Conservation (phyloP, 371 early-diverging fungal species). For the Syncephalastrum contaminatum region DNA sequence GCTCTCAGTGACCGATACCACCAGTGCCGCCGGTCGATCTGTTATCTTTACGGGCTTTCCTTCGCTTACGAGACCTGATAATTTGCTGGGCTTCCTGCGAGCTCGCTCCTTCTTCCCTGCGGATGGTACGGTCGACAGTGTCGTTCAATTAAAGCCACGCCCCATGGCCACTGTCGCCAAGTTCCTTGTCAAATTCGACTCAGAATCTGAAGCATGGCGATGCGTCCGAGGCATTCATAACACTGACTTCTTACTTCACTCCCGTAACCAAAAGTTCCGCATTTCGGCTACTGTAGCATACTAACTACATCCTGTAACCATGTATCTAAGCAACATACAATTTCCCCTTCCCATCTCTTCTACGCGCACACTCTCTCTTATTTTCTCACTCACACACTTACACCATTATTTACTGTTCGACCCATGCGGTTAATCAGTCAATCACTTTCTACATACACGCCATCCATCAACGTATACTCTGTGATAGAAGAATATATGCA, state of each 20-base stretch:
- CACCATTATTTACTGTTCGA: too few species aligned
- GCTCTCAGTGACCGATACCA: slow-evolving; percentile 25
- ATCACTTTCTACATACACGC: too few species aligned
- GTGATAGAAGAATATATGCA: too few species aligned
- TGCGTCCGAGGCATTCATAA: slow-evolving; percentile 51
- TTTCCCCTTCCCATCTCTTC: too few species aligned
- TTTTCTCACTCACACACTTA: too few species aligned
- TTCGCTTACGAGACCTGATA: slow-evolving; percentile 19
- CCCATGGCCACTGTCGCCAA: slow-evolving; percentile 26
- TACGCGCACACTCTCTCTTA: too few species aligned
- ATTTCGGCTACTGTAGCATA: slow-evolving; percentile 37
- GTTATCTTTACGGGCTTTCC: slow-evolving; percentile 40
- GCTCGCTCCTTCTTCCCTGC: slow-evolving; percentile 40
- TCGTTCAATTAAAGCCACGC: slow-evolving; percentile 23
- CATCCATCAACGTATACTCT: too few species aligned
- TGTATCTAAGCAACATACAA: not conserved
- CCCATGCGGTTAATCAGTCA: too few species aligned
- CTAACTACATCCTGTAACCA: slow-evolving; percentile 12
- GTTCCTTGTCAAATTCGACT: slow-evolving; percentile 47
- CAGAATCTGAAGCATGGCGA: slow-evolving; percentile 53
- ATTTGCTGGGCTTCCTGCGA: slow-evolving; percentile 36
- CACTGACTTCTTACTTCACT: slow-evolving; percentile 21
- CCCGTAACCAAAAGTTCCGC: slow-evolving; percentile 16
- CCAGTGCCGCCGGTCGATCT: slow-evolving; percentile 38
- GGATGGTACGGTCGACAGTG: slow-evolving; percentile 33